phyloP scores from a whole-genome alignment of 2,329 filamentous ascomycete genomes.

The Talaromyces verruculosus region DNA sequence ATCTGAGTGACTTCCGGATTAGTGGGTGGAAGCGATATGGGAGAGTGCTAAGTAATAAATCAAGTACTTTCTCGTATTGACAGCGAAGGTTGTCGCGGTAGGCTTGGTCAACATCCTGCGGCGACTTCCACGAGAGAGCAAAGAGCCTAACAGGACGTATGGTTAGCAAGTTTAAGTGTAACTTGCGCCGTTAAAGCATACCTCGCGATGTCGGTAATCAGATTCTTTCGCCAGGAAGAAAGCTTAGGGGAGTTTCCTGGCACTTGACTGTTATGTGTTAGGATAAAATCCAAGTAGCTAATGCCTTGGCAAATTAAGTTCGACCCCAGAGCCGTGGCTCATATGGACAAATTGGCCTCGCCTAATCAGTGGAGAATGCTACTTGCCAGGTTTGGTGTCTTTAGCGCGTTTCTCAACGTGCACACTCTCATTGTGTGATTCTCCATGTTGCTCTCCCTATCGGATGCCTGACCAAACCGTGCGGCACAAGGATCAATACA shows the following conservation, averaged over 20 bases:
- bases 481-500: too few relatives aligned
- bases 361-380: too few relatives aligned
- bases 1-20: constrained; percentile 33
- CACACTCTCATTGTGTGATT: too few relatives aligned
- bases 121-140: constrained; percentile 40
- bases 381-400: too few relatives aligned
- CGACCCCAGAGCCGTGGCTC: too few relatives aligned
- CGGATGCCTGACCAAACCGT: too few relatives aligned
- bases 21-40: constrained; percentile 37
- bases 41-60: constrained; percentile 35
- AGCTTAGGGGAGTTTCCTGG: constrained; percentile 38
- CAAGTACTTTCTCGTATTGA: constrained; percentile 35
- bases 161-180: constrained; percentile 18
- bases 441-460: too few relatives aligned
- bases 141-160: constrained; percentile 37
- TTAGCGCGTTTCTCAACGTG: too few relatives aligned
- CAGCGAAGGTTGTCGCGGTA: constrained; percentile 29
- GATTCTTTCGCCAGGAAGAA: constrained; percentile 36
- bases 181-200: constrained; percentile 20
- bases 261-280: constrained; percentile 31
- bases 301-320: too few relatives aligned
- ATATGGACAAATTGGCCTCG: too few relatives aligned
- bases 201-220: constrained; percentile 38
- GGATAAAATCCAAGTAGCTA: constrained; percentile 40
- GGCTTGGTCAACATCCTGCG: constrained; percentile 31